Conservation (phyloP, 2,329 filamentous ascomycete genomes). For the Monilinia fructigena region DNA sequence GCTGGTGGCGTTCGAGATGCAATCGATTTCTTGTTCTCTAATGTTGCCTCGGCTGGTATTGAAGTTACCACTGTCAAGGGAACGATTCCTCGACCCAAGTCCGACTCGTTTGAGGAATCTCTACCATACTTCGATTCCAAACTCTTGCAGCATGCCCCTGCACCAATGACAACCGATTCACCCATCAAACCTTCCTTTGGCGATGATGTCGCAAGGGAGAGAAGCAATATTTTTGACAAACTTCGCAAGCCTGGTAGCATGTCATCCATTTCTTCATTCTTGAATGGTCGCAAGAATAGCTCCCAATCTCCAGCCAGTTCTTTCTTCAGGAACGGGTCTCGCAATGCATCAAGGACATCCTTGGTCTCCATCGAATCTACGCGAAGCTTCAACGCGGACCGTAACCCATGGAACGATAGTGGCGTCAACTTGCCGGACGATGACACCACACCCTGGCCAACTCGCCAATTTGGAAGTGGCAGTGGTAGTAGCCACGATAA, state of each 20-base stretch:
- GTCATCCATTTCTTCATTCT: slow-evolving; percentile 91
- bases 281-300: slow-evolving; percentile 92
- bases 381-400: slow-evolving; percentile 83
- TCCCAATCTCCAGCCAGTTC: slow-evolving; percentile 77
- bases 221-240: slow-evolving; percentile 82
- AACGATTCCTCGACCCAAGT: slow-evolving; percentile 96
- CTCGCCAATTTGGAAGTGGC: slow-evolving; percentile 64
- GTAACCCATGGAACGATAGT: slow-evolving; percentile 97
- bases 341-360: slow-evolving; percentile 89
- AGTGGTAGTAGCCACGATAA: slow-evolving; percentile 57
- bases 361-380: slow-evolving; percentile 95
- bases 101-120: slow-evolving; percentile 96
- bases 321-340: slow-evolving; percentile 89
- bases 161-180: slow-evolving; percentile 77
- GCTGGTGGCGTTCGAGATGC: slow-evolving; percentile 93
- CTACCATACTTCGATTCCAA: slow-evolving; percentile 97
- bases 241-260: slow-evolving; percentile 94
- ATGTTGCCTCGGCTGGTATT: slow-evolving; percentile 84
- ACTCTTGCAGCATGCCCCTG: slow-evolving; percentile 86
- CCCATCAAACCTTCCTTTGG: slow-evolving; percentile 83
- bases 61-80: slow-evolving; percentile 85
- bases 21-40: slow-evolving; percentile 86
- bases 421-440: slow-evolving; percentile 92
- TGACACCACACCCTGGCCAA: slow-evolving; percentile 62
- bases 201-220: slow-evolving; percentile 76